Base-by-base conservation (phyloP, 2,329 filamentous ascomycete genomes). In the Fusarium aywerte region DNA sequence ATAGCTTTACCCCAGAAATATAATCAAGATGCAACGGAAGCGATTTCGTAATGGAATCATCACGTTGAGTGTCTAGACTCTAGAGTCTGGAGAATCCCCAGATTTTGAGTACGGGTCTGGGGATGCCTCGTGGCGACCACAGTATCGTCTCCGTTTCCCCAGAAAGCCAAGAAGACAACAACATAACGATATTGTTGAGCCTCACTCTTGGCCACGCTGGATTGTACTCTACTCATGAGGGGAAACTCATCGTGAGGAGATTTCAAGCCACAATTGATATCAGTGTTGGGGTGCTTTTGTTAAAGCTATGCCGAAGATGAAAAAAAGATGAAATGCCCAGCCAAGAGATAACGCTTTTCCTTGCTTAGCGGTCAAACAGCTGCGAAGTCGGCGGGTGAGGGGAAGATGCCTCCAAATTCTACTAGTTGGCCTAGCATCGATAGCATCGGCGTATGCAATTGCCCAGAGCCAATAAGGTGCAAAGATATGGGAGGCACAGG, bases 11-110 rank as follows among this genome's bases (percentile, higher is more conserved):
- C 62, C 53, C 65, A 66, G 62, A 48, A 54, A 55, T 38, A 69
- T 13, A 38, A 69, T 58, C 40, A 44, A 33, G 58, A 50, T 58
- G 42, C 25, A 45, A 16, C 32, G 35, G 53, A 68, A 66, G 47
- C 66, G 53, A 69, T 69, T 64, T 69, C 66, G 66, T 69, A 69
- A 69, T 69, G 35, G 39, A 61, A 69, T 63, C 58, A 45, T 39
- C 47, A 44, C 27, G 31, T 54, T 38, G 23, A 51, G 33, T 48
- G 53, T 69, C 66, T 51, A 50, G 66, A 69, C 62, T 56, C 47
- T 12, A 51, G 47, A 63, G 66, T 50, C 65, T 68, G 56, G 65
- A 66, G 61, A 52, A 65, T 53, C 66, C 66, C 66, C 66, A 43
- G 58, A 51, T 56, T 61, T 29, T 43, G 49, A 48, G 32, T 38